Evolutionary conservation across 768 basidiomycete species (phyloP).

Genomic region (Boletus rubescentipes): DNA sequence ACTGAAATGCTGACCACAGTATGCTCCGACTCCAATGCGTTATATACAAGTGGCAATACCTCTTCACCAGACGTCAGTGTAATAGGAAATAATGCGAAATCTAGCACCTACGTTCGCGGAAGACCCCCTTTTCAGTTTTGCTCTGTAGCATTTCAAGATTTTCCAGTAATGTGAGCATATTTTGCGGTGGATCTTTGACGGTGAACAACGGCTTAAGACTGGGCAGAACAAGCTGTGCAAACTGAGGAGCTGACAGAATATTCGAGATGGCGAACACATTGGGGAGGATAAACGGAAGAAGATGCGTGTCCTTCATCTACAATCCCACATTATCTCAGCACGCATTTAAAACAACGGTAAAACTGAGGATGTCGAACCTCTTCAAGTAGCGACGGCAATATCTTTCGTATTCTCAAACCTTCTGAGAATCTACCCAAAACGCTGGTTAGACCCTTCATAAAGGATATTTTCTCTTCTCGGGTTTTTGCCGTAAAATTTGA

Average conservation of each 20-base stretch:
- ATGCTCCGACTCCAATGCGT: slow-evolving; percentile 95
- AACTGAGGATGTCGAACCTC: slow-evolving; percentile 56
- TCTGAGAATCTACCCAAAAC: slow-evolving; percentile 88
- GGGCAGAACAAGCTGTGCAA: slow-evolving; percentile 78
- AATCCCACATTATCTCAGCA: slow-evolving; percentile 9
- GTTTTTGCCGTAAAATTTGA: slow-evolving; percentile 94
- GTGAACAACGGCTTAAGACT: slow-evolving; percentile 87
- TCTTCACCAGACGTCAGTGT: slow-evolving; percentile 47
- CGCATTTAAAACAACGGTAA: neutral
- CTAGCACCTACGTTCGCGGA: slow-evolving; percentile 75
- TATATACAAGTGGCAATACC: slow-evolving; percentile 95
- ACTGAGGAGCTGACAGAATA: slow-evolving; percentile 74
- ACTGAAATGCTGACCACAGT: slow-evolving; percentile 50
- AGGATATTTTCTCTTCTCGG: slow-evolving; percentile 92
- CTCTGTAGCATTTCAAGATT: slow-evolving; percentile 83
- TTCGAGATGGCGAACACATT: slow-evolving; percentile 91
- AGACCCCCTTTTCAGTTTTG: slow-evolving; percentile 84
- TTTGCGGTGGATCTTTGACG: slow-evolving; percentile 94
- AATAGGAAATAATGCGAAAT: neutral
- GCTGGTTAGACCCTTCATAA: slow-evolving; percentile 84
- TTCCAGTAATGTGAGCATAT: slow-evolving; percentile 91
- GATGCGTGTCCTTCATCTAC: slow-evolving; percentile 90
- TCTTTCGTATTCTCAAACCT: slow-evolving; percentile 81
- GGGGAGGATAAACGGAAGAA: slow-evolving; percentile 93
- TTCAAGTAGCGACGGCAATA: slow-evolving; percentile 88